Conservation (phyloP, 345 rosid species). For the Anastatica hierochuntica region DNA sequence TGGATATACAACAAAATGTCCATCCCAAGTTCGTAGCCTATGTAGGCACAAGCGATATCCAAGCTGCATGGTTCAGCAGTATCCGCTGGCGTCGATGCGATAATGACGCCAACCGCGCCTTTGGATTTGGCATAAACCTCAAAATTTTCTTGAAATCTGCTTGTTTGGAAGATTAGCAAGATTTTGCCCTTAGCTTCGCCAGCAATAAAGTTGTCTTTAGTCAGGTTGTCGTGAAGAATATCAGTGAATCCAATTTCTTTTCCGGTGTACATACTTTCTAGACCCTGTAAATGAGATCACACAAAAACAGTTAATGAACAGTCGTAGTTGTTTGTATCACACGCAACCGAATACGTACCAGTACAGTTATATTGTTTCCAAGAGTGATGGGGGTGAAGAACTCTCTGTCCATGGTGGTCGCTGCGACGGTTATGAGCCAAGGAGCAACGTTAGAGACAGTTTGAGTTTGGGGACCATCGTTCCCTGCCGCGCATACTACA, state of each 20-base stretch:
- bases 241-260: slow-evolving; percentile 30
- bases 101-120: slow-evolving; percentile 42
- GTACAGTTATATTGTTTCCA: slow-evolving; percentile 31
- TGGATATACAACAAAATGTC: slow-evolving; percentile 48
- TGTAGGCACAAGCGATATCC: slow-evolving; percentile 38
- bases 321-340: not conserved
- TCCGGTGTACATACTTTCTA: slow-evolving; percentile 36
- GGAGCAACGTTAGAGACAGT: slow-evolving; percentile 41
- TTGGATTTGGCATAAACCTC: slow-evolving; percentile 17
- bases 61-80: slow-evolving; percentile 8
- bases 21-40: slow-evolving; percentile 59
- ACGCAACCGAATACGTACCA: slow-evolving; percentile 9
- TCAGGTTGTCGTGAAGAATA: slow-evolving; percentile 6
- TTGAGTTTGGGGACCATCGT: slow-evolving; percentile 32
- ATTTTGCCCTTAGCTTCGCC: slow-evolving; percentile 39
- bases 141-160: not conserved
- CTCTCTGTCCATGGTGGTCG: slow-evolving; percentile 41
- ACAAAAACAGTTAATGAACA: not conserved
- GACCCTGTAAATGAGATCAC: slow-evolving; percentile 38
- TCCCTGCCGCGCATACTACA: slow-evolving; percentile 43
- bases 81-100: slow-evolving; percentile 39
- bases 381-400: slow-evolving; percentile 34
- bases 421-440: slow-evolving; percentile 51
- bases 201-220: not conserved
- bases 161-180: slow-evolving; percentile 40